Base-by-base conservation (phyloP, 164 flowering plant genomes). In the Litsea cubeba region DNA sequence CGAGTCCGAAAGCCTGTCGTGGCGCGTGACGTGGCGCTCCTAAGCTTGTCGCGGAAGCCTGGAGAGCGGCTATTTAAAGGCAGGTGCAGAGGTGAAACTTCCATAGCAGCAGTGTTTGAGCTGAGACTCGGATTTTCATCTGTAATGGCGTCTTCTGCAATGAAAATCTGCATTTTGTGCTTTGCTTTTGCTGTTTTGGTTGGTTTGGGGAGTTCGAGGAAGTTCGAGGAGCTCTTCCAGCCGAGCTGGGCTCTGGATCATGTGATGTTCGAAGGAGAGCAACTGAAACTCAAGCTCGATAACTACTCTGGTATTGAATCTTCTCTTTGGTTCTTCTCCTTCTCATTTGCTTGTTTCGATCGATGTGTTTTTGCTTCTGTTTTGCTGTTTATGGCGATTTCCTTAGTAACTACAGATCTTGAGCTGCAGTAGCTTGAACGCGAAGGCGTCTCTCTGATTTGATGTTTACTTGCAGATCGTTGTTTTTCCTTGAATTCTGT, bases 221-320 rank as follows among this genome's bases (percentile, higher is more conserved):
- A 75, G 77, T 95, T 95, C 65, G 89, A 86, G 32, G 94, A 93
- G 72, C 85, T 95, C 49, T 95, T 83, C 30, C 92, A 90, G 76
- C 89, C 98, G 2, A 80, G 86, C 69, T 95, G 97, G 97, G 95
- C 98, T 49, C 2, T 50, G 10, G 99, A 93, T 70, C 99, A 95
- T 79, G 80, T 91, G 35, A 50, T 62, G 12, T 77, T 82, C 62
- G 91, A 95, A 70, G 97, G 99, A 64, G 97, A 95, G 28, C 74
- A 81, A 57, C 83, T 93, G 32, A 86, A 84, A 74, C 91, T 95
- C 77, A 93, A 91, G 75, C 98, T 95, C 14, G 99, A 95, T 70
- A 84, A 85, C 54, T 87, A 22, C 66, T 95, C 97, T 68, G 99
- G 99, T 95, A 90, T 63, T 6, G 40, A 25, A 14, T 63, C 23